Evolutionary conservation across 768 basidiomycete species (phyloP).

Genomic region (Clavaria fumosa): DNA sequence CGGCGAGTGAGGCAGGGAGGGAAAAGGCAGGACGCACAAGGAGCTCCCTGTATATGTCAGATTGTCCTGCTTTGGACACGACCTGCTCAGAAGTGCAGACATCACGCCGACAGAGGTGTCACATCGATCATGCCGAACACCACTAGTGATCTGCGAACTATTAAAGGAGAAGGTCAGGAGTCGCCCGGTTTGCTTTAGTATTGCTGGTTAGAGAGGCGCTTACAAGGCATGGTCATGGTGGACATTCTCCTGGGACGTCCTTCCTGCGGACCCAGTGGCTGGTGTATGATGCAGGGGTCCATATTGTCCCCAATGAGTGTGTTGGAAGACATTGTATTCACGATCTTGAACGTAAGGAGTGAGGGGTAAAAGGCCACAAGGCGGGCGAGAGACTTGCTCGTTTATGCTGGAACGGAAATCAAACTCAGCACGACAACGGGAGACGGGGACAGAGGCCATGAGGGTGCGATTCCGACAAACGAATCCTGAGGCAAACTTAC

Average conservation of each 20-base stretch:
- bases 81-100: conserved; percentile 17
- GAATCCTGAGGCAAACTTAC: too few relatives aligned
- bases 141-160: conserved; percentile 19
- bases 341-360: too few relatives aligned
- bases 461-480: too few relatives aligned
- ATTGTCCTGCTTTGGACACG: conserved; percentile 15
- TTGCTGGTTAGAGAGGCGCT: background rate
- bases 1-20: background rate
- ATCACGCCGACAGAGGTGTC: conserved; percentile 21
- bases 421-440: too few relatives aligned
- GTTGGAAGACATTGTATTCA: too few relatives aligned
- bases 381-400: too few relatives aligned
- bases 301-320: conserved; percentile 22
- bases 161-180: conserved; percentile 20
- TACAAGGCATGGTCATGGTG: conserved; percentile 16
- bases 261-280: conserved; percentile 22
- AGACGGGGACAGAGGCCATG: too few relatives aligned
- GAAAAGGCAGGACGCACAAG: conserved; percentile 12
- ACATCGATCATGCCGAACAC: conserved; percentile 24
- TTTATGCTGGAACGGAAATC: too few relatives aligned
- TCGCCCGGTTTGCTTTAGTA: conserved; percentile 14
- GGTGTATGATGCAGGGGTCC: conserved; percentile 18
- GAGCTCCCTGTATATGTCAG: conserved; percentile 20
- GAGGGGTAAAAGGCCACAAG: too few relatives aligned
- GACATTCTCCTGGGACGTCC: conserved; percentile 17